Evolutionary conservation across 495 filamentous ascomycete genomes (phyloP).

Genomic region (Penicillium maclennaniae): DNA sequence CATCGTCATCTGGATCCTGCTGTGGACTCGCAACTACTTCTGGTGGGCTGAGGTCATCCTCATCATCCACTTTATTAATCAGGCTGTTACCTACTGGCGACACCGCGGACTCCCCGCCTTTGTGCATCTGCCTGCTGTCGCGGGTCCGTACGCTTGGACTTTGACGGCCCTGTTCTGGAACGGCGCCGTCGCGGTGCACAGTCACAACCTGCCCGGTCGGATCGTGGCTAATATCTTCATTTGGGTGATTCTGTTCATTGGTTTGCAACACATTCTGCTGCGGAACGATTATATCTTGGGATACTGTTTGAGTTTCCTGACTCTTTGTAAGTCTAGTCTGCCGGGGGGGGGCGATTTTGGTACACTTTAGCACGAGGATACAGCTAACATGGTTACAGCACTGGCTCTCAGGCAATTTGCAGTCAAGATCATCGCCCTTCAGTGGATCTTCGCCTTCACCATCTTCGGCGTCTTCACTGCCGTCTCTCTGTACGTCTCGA

Average conservation of each 20-base stretch:
- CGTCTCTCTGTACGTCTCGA: slow-evolving; percentile 56
- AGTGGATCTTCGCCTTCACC: slow-evolving; percentile 89
- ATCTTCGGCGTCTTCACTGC: slow-evolving; percentile 74
- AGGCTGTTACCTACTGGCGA: slow-evolving; percentile 73
- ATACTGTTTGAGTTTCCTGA: slow-evolving; percentile 67
- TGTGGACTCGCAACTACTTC: slow-evolving; percentile 74
- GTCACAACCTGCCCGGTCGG: slow-evolving; percentile 57
- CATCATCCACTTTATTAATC: slow-evolving; percentile 76
- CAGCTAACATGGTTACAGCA: slow-evolving; percentile 30
- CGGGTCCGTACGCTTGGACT: slow-evolving; percentile 78
- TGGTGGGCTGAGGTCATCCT: slow-evolving; percentile 68
- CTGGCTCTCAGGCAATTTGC: slow-evolving; percentile 74
- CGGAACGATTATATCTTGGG: slow-evolving; percentile 84
- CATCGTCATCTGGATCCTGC: slow-evolving; percentile 70
- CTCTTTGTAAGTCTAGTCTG: slow-evolving; percentile 57
- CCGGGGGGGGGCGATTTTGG: too few species aligned
- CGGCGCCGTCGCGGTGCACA: slow-evolving; percentile 69
- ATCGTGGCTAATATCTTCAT: slow-evolving; percentile 82
- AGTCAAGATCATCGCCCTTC: slow-evolving; percentile 65
- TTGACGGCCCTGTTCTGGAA: slow-evolving; percentile 83
- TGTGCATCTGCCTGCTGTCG: slow-evolving; percentile 70
- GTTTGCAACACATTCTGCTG: slow-evolving; percentile 62
- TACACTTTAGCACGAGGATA: background rate
- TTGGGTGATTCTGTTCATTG: slow-evolving; percentile 74
- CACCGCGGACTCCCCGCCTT: slow-evolving; percentile 61